phyloP scores from a whole-genome alignment of 2,329 filamentous ascomycete species.

The Penicillium freii region DNA sequence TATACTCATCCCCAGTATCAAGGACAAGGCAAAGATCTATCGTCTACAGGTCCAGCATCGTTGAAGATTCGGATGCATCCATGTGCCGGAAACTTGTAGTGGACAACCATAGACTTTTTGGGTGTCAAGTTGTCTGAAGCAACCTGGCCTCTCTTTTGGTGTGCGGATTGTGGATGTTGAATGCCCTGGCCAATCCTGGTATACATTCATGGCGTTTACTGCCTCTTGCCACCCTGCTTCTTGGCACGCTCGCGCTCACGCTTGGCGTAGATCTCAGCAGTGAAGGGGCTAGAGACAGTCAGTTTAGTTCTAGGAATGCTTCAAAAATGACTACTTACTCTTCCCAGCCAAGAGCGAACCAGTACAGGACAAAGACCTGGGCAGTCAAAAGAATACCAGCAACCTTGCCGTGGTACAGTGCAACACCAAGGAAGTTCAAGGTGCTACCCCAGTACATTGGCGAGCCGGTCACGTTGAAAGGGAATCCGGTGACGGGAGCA shows the following conservation, averaged over 20 bases:
- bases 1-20: conserved; percentile 2
- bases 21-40: conserved; percentile 19
- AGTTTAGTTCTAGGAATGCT: conserved; percentile 12
- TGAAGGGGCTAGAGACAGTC: conserved; percentile 66
- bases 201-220: conserved; percentile 28
- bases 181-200: conserved; percentile 25
- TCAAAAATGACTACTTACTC: conserved; percentile 53
- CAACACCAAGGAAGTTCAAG: conserved; percentile 85
- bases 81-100: conserved; percentile 14
- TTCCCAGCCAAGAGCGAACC: conserved; percentile 78
- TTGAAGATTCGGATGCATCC: conserved; percentile 28
- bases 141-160: conserved; percentile 7
- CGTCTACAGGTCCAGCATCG: conserved; percentile 28
- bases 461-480: conserved; percentile 84
- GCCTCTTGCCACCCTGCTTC: conserved; percentile 39
- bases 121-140: conserved; percentile 1
- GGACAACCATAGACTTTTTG: conserved; percentile 2
- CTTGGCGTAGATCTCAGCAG: conserved; percentile 87
- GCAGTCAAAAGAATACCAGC: conserved; percentile 76
- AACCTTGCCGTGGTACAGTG: conserved; percentile 80
- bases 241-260: conserved; percentile 44
- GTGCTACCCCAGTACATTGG: conserved; percentile 98
- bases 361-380: conserved; percentile 74
- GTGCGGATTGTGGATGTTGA: conserved; percentile 32
- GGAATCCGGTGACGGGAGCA: conserved; percentile 87